Evolutionary conservation across 1,139 yeast genomes (phyloP).

Genomic region (Saccharomycopsis phalli): DNA sequence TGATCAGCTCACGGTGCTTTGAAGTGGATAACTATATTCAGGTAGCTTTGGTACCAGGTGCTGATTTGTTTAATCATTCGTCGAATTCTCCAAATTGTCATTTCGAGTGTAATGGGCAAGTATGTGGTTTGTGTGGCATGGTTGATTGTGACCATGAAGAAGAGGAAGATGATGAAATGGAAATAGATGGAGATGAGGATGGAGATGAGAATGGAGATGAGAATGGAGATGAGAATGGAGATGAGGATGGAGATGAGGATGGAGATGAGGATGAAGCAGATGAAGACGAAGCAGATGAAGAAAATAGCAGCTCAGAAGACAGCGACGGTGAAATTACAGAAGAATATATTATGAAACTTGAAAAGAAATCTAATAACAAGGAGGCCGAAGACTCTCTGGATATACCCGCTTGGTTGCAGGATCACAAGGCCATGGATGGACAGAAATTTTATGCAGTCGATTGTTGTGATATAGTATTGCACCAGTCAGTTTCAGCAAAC

Average conservation of each 20-base stretch:
- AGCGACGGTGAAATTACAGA: conserved; percentile 29
- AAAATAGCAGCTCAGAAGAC: too few species aligned
- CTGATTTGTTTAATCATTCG: conserved; percentile 78
- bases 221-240: conserved; percentile 25
- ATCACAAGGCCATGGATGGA: conserved; percentile 23
- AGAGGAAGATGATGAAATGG: conserved; percentile 20
- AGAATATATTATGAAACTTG: conserved; percentile 27
- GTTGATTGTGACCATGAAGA: conserved; percentile 19
- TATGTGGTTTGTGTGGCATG: conserved; percentile 63
- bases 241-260: conserved; percentile 1
- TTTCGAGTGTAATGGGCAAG: conserved; percentile 64
- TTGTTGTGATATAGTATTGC: conserved; percentile 51
- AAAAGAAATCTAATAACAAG: conserved; percentile 23
- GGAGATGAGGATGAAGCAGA: conserved; percentile 24
- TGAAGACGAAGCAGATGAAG: conserved; percentile 26
- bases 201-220: conserved; percentile 25
- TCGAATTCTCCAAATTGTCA: conserved; percentile 54
- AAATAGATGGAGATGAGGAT: conserved; percentile 13
- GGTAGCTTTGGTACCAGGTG: conserved; percentile 79
- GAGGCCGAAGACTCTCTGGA: neutral
- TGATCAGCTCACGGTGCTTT: conserved; percentile 34
- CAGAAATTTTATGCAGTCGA: conserved; percentile 29
- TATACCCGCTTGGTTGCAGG: conserved; percentile 12
- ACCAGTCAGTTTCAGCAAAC: conserved; percentile 34
- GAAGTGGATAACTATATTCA: conserved; percentile 69